Conservation (phyloP, 2,329 filamentous ascomycete species). For the Parafenestella ontariensis region DNA sequence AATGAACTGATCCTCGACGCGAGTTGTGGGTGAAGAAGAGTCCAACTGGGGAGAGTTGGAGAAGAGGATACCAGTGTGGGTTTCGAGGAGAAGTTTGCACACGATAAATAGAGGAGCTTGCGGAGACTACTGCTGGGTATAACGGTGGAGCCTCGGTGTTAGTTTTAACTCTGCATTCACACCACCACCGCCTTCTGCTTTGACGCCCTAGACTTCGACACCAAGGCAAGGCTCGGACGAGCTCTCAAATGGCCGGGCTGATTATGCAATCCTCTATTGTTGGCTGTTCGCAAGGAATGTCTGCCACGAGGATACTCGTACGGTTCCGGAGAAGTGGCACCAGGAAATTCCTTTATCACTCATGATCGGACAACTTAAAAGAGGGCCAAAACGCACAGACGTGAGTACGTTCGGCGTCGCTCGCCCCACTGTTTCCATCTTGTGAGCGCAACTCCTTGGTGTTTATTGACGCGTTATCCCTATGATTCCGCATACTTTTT, state of each 20-base stretch:
- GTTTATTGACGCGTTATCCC: background rate
- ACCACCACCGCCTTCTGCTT: constrained; percentile 22
- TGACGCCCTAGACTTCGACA: constrained; percentile 13
- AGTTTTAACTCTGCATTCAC: constrained; percentile 21
- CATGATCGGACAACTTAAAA: constrained; percentile 19
- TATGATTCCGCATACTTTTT: background rate
- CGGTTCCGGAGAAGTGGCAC: constrained; percentile 9
- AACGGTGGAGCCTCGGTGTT: constrained; percentile 32
- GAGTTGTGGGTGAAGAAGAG: constrained; percentile 6
- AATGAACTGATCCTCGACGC: constrained; percentile 6
- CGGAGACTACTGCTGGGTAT: constrained; percentile 22
- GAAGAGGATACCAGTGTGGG: constrained; percentile 23
- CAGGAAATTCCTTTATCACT: constrained; percentile 17
- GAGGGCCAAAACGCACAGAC: constrained; percentile 19
- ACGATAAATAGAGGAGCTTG: constrained; percentile 27
- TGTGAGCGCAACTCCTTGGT: background rate
- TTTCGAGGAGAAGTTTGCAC: constrained; percentile 22
- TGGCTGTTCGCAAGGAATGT: constrained; percentile 13
- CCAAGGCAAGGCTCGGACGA: constrained; percentile 24
- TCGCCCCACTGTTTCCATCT: constrained; percentile 15
- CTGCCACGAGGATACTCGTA: background rate
- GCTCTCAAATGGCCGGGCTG: constrained; percentile 24
- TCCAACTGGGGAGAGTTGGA: constrained; percentile 23
- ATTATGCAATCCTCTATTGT: constrained; percentile 29
- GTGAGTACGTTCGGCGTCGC: constrained; percentile 12